Percentiles rank a stretch among this genome's conserved stretches.
phyloP scores from a whole-genome alignment of 306 rosid species.

The Cicer chorassanicum region DNA sequence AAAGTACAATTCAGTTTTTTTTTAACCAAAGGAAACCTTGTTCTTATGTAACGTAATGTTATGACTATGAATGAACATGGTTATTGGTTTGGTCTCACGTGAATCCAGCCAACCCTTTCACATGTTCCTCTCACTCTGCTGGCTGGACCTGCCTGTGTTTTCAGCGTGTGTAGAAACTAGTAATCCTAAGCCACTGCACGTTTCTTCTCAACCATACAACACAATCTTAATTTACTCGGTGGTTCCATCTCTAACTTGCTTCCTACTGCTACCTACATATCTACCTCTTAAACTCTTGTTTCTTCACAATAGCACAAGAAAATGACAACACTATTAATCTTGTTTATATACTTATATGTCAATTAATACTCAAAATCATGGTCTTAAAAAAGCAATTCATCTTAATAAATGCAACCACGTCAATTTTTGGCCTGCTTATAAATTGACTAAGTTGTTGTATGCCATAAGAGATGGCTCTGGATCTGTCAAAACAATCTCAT shows the following conservation, averaged over 20 bases:
- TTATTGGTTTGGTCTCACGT: conserved; percentile 67
- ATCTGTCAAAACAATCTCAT: too few relatives aligned
- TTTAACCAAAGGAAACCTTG: neutral
- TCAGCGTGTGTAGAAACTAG: neutral
- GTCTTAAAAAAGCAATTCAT: too few relatives aligned
- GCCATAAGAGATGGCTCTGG: too few relatives aligned
- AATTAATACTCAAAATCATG: too few relatives aligned
- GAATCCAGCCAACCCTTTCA: conserved; percentile 72
- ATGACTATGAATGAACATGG: conserved; percentile 6
- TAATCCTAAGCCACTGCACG: conserved; percentile 47
- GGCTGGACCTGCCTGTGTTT: conserved; percentile 42
- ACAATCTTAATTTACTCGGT: conserved; percentile 53
- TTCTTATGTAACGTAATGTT: conserved; percentile 37
- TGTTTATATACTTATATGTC: too few relatives aligned
- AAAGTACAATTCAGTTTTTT: too few relatives aligned
- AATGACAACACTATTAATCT: neutral
- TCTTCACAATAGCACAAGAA: too few relatives aligned
- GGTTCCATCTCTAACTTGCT: conserved; percentile 37
- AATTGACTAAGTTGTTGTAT: too few relatives aligned
- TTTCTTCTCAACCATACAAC: conserved; percentile 56
- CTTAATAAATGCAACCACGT: too few relatives aligned
- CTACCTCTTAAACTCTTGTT: neutral
- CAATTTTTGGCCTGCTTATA: too few relatives aligned
- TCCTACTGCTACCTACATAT: neutral
- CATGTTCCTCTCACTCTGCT: conserved; percentile 54